Base-by-base conservation (phyloP, 768 basidiomycete genomes). In the Pleurotus tuber-regium region DNA sequence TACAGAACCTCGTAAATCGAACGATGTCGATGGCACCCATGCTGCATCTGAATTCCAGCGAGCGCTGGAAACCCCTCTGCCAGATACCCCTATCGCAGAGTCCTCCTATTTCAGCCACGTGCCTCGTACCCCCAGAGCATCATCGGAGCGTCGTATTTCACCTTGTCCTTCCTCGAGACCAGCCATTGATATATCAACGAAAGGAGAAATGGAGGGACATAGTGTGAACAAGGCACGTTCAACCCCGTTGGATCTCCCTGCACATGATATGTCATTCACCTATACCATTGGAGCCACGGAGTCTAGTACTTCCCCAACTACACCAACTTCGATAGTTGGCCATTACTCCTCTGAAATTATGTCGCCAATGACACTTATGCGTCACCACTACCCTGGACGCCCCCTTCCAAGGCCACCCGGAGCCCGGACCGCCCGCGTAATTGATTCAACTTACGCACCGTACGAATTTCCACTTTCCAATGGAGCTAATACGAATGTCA, bases 351-450 rank as follows among this genome's bases (percentile, higher is more conserved):
- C 31, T 42, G 50, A 40, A 36, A n/a, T 53, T 18, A 12, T 55
- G 50, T 31, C 59, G 36, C 60, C 67, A 2, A 58, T 59, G 56
- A 61, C 59, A 11, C 64, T 61, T 2, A 62, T 59, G 7, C 64
- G 70, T 9, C 75, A 70, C 50, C 82, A 81, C 60, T 83, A 82
- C 58, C 70, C 71, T 21, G 79, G 83, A 3, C 63, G 83, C 30
- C 83, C 83, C 29, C 69, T 84, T n/a, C 83, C 83, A 4, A 72
- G 66, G 18, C 67, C 68, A 12, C 75, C 75, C 18, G 71, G 69
- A 7, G 55, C 56, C 7, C 28, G 46, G 10, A 48, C 28, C 23
- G 49, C 60, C 16, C 64, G 60, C 35, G 54, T 59, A n/a, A 56
- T 69, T 8, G 71, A 72, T 58, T 71, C 73, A 14, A 65, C 65